Evolutionary conservation across 2,329 filamentous ascomycete genomes (phyloP), one percentile per base, ranked within the genome.

Genomic region (Cercospora janseana): DNA sequence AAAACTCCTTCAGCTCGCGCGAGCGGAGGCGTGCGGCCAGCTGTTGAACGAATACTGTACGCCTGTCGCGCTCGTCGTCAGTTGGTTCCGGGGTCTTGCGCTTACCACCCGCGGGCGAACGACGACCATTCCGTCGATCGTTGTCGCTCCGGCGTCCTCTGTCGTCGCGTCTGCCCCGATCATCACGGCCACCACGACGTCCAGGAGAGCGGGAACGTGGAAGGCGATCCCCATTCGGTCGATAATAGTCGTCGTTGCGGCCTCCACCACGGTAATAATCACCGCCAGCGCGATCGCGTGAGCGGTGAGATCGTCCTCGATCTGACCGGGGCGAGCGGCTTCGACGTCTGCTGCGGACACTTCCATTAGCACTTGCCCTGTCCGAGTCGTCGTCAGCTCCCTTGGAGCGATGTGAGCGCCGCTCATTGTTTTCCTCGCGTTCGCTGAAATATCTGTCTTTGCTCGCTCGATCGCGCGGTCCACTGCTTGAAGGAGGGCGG

Each of bases 41-140:
- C 73, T 98, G 93, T 76, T 98, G 93, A 48, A 98, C 93, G 69
- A 98, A 98, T 52, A 98, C 89, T 51, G 94, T 98, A 64, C 93
- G 87, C 63, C 89, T 86, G 74, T 98, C 93, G 66, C 92, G 87
- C 73, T 98, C 93, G 72, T 97, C 93, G 70, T 96, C 91, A 63
- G 87, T 95, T 54, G 87, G 82, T 66, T 87, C 83, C 21, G 89
- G 86, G 69, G 70, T 68, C 63, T 50, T 66, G 59, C 53, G 69
- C 60, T 55, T 68, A 71, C 52, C 78, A 75, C 61, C 23, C 60
- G 62, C 54, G 67, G 68, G 51, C 32, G 46, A 53, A 61, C 61
- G 70, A 51, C 75, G 72, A 45, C 68, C 67, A 40, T 67, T 66
- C 35, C 69, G 66, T 54, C 57, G 79, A 58, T 77, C 76, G 49